Base-by-base conservation (phyloP, 2,329 filamentous ascomycete genomes). In the Arthrobotrys musiformis region DNA sequence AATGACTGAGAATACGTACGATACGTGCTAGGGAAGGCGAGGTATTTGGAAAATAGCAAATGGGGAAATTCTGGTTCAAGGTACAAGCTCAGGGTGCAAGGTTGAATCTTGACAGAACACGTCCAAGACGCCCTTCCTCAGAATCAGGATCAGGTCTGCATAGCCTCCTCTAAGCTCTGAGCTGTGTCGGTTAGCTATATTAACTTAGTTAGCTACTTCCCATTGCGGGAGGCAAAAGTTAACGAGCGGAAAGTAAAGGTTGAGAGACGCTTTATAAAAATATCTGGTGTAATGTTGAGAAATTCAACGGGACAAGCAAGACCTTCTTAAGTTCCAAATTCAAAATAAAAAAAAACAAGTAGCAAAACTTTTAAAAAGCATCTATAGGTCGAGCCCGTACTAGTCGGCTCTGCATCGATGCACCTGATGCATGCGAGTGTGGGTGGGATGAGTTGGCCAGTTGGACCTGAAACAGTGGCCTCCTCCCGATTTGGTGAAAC, bases 111-210 rank as follows among this genome's bases (percentile, higher is more conserved):
- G n/a, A 42, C 40, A 8, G 40, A 40, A 72, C 58, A 72, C 68
- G 68, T 72, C 50, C 60, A 46, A 72, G 58, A 63, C 68, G 68
- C 52, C 66, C 42, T n/a, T n/a, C n/a, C n/a, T n/a, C n/a, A n/a
- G n/a, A n/a, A n/a, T 72, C 35, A 72, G 68, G 68, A 72, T 72
- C 68, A 58, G 58, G 68, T 48, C 46, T 72, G 68, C 68, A 72
- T 72, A 64, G 68, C 68, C 68, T 37, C 60, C 56, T 60, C 24
- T 50, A 28, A 62, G 52, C 35, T 62, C 22, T 40, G 35, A 63
- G 46, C 67, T 46, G 46, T 40, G 54, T 44, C 48, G 37, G 7
- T 3, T 19, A 60, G 40, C 40, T 61, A 26, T 48, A n/a, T n/a
- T n/a, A n/a, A n/a, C n/a, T n/a, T n/a, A n/a, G 30, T 42, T 70